Conservation (phyloP, 805 yeast genomes). For the Schwanniomyces occidentalis region DNA sequence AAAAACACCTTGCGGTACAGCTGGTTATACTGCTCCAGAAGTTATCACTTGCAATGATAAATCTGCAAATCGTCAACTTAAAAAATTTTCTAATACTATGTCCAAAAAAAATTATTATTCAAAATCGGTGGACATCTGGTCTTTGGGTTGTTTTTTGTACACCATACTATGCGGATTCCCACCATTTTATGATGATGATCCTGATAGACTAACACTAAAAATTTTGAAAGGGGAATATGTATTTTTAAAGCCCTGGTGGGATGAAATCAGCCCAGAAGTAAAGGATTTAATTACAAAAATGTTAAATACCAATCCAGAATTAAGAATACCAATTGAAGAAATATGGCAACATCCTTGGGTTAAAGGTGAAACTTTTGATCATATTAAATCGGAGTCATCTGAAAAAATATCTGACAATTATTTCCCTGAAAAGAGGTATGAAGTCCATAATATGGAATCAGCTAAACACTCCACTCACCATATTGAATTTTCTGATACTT, state of each 20-base stretch:
- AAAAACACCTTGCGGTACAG: slow-evolving; percentile 76
- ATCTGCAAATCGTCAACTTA: slow-evolving; percentile 10
- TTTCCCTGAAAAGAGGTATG: slow-evolving; percentile 1
- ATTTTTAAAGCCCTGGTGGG: slow-evolving; percentile 88
- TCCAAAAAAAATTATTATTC: slow-evolving; percentile 53
- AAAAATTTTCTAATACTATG: slow-evolving; percentile 14
- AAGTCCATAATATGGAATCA: not conserved
- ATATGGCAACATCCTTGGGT: slow-evolving; percentile 73
- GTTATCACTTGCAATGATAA: slow-evolving; percentile 44
- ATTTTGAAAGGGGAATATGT: slow-evolving; percentile 71
- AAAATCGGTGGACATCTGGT: slow-evolving; percentile 73
- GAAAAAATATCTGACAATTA: slow-evolving; percentile 1
- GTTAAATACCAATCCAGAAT: slow-evolving; percentile 67
- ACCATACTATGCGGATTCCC: slow-evolving; percentile 74
- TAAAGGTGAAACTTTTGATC: slow-evolving; percentile 8
- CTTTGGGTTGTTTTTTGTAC: slow-evolving; percentile 68
- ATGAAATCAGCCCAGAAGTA: slow-evolving; percentile 71
- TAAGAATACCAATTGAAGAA: slow-evolving; percentile 67
- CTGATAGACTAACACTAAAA: slow-evolving; percentile 60
- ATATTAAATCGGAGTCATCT: not conserved
- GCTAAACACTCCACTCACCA: slow-evolving; percentile 6
- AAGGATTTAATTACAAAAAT: slow-evolving; percentile 66
- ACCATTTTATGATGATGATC: slow-evolving; percentile 73
- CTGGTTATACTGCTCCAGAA: slow-evolving; percentile 76
- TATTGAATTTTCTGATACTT: slow-evolving; percentile 5